phyloP scores from a whole-genome alignment of 768 basidiomycete species.

The Russula brevipes region DNA sequence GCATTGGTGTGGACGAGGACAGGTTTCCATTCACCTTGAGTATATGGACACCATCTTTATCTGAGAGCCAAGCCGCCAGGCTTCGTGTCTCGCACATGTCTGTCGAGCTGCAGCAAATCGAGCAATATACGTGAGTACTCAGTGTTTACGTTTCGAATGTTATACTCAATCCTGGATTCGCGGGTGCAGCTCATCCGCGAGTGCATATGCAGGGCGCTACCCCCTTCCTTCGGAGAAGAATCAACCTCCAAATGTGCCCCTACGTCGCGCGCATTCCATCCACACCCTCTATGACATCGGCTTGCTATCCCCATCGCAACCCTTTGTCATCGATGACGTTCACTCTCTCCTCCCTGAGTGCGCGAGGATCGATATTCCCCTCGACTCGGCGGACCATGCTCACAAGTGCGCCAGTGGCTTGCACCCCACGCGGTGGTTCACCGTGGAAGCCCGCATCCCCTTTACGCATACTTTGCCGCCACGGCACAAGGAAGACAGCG shows the following conservation, averaged over 20 bases:
- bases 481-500: neutral
- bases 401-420: slow-evolving; percentile 40
- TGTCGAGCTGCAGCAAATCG: slow-evolving; percentile 56
- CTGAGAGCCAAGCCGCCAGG: slow-evolving; percentile 45
- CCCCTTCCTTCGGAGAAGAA: slow-evolving; percentile 48
- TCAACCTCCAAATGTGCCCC: slow-evolving; percentile 62
- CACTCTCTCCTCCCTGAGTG: slow-evolving; percentile 44
- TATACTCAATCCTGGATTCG: neutral
- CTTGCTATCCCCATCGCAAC: slow-evolving; percentile 31
- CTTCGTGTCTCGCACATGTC: slow-evolving; percentile 54
- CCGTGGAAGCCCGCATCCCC: slow-evolving; percentile 51
- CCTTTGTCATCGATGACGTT: slow-evolving; percentile 39
- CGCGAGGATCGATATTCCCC: slow-evolving; percentile 44
- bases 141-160: neutral
- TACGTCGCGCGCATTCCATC: slow-evolving; percentile 51
- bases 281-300: slow-evolving; percentile 47
- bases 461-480: slow-evolving; percentile 33
- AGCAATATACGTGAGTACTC: slow-evolving; percentile 55
- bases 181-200: slow-evolving; percentile 33
- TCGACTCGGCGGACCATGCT: slow-evolving; percentile 47
- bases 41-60: slow-evolving; percentile 51
- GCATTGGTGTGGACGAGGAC: slow-evolving; percentile 43
- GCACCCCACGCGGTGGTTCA: slow-evolving; percentile 46
- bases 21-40: slow-evolving; percentile 53
- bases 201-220: slow-evolving; percentile 41